Base-by-base conservation (phyloP, 2,329 filamentous ascomycete species). In the Alternaria novae-zelandiae region DNA sequence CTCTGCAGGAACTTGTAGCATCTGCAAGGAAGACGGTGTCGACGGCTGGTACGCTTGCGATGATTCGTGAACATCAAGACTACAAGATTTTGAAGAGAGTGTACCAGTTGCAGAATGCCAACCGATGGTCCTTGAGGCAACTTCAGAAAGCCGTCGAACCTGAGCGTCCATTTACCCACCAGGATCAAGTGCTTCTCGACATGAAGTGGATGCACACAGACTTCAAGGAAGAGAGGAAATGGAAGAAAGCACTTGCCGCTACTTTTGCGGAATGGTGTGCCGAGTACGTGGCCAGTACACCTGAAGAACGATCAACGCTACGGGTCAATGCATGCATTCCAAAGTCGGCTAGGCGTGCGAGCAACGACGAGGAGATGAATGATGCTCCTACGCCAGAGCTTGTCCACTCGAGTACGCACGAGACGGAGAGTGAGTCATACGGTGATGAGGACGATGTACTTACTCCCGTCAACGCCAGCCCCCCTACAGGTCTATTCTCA, bases 151-250 rank as follows among this genome's bases (percentile, higher is more conserved):
- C 90, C 43, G 86, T 89, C 2, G 96, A 99, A 79, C 94, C 95
- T 5, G 85, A 88, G 5, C 88, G 93, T 41, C 90, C 90, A 17
- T 86, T 88, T 1, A 90, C 91, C 2, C 95, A 98, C 70, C 92
- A 90, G 87, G 96, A 99, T 80, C 86, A 95, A 56, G 79, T 98
- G 59, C 83, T 99, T 30, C 88, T 94, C 70, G 94, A 99, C 82
- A 93, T 95, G 87, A 97, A 94, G 79, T 98, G 95, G 95, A 96
- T 99, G 93, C 89, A 94, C 54, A 97, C 94, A 2, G 96, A 99
- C 80, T 98, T 97, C 74, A 88, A 91, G 55, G 93, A 97, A 80
- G 96, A 98, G 79, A 86, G 93, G 44, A 97, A 97, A 78, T 97
- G 94, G 94, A 98, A 97, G 81, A 89, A 89, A 75, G 88, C 91